These are phyloP conservation scores for Rhizopogon vulgaris DNA, from an alignment of 768 basidiomycete genomes.

Conservation along the genomic window DNA sequence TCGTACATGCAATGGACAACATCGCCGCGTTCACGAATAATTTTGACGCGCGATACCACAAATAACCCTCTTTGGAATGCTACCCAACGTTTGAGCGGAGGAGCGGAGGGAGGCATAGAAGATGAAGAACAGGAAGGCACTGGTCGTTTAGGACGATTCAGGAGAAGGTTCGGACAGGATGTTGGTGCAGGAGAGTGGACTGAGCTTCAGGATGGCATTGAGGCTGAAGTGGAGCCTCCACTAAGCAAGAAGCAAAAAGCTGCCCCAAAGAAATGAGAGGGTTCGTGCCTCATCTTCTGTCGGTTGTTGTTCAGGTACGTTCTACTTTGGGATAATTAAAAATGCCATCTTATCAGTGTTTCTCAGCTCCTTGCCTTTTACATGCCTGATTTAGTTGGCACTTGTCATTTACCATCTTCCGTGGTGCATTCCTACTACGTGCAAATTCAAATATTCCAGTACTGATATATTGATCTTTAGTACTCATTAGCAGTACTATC, in stretches of 20 bases:
- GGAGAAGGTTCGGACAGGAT: constrained; percentile 58
- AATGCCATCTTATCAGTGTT: background rate
- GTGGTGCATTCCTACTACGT: too few relatives aligned
- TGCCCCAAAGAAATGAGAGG: constrained; percentile 1
- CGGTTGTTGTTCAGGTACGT: background rate
- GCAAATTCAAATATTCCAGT: too few relatives aligned
- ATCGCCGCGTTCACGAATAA: constrained; percentile 70
- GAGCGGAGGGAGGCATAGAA: constrained; percentile 34
- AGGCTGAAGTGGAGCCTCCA: constrained; percentile 24
- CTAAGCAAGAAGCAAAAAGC: constrained; percentile 3
- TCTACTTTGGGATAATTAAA: background rate
- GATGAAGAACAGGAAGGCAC: constrained; percentile 68
- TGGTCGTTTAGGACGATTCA: constrained; percentile 80
- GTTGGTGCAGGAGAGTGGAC: constrained; percentile 30
- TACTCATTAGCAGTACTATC: too few relatives aligned
- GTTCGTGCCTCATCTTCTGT: background rate
- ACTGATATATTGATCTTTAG: too few relatives aligned
- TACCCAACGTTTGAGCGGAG: constrained; percentile 44
- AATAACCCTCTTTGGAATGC: constrained; percentile 88
- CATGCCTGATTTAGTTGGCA: background rate
- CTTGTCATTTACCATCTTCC: background rate
- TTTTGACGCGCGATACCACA: constrained; percentile 80
- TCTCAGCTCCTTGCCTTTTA: background rate
- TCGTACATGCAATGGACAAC: constrained; percentile 87
- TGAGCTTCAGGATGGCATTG: constrained; percentile 17